Evolutionary conservation across 805 yeast species (phyloP).

Genomic region (Isabelozyma heimii): DNA sequence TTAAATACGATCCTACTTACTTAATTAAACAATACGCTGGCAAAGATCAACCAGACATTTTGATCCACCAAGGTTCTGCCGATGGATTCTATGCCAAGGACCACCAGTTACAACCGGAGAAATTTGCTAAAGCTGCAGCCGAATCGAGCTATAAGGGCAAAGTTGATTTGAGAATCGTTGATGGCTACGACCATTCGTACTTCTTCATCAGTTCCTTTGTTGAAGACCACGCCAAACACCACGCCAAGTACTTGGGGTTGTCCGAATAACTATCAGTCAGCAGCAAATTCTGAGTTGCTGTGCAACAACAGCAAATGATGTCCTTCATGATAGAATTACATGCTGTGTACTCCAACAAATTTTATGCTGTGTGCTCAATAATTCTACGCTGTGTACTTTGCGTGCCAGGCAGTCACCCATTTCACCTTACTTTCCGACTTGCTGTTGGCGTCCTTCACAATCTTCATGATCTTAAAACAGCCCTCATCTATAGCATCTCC

Average conservation of each 20-base stretch:
- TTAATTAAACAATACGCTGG: constrained; percentile 58
- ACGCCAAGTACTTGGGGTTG: constrained; percentile 62
- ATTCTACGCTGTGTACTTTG: constrained; percentile 31
- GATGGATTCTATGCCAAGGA: constrained; percentile 69
- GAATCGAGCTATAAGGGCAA: constrained; percentile 58
- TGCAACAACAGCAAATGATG: constrained; percentile 46
- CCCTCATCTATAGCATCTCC: constrained; percentile 21
- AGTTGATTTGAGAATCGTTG: constrained; percentile 60
- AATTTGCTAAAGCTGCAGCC: constrained; percentile 58
- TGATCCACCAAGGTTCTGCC: constrained; percentile 78
- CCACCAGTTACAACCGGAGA: constrained; percentile 72
- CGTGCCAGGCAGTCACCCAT: constrained; percentile 57
- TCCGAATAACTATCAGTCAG: constrained; percentile 4
- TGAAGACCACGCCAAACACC: constrained; percentile 81
- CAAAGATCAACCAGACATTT: constrained; percentile 52
- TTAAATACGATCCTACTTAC: constrained; percentile 78
- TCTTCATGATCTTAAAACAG: constrained; percentile 27
- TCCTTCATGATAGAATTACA: too few species aligned
- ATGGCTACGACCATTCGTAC: constrained; percentile 90
- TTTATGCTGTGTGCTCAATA: too few species aligned
- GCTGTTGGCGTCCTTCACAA: constrained; percentile 47
- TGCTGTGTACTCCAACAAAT: too few species aligned
- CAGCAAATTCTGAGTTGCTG: constrained; percentile 29
- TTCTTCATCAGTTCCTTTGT: constrained; percentile 80
- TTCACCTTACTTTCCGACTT: constrained; percentile 50